These are phyloP conservation scores for Dendrobium officinale DNA, from an alignment of 106 monocot genomes.

Conservation along the genomic window DNA sequence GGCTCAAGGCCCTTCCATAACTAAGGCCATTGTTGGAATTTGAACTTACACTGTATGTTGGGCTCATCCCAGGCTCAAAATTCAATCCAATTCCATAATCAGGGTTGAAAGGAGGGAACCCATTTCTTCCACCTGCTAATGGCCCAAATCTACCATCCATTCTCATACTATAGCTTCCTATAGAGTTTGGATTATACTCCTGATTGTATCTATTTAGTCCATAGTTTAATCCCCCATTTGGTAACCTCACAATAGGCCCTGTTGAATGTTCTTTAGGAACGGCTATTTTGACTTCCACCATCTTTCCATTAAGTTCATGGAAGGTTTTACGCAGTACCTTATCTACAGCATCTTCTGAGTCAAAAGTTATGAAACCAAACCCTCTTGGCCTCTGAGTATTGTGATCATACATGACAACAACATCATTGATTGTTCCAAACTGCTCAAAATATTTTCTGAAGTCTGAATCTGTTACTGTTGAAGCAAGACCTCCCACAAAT, in stretches of 20 bases:
- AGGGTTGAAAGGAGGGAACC: slow-evolving; percentile 40
- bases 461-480: slow-evolving; percentile 42
- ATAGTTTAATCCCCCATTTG: slow-evolving; percentile 25
- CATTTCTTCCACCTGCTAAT: slow-evolving; percentile 26
- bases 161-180: slow-evolving; percentile 38
- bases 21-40: slow-evolving; percentile 28
- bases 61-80: slow-evolving; percentile 43
- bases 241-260: slow-evolving; percentile 32
- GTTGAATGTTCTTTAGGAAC: slow-evolving; percentile 53
- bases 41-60: slow-evolving; percentile 29
- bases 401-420: slow-evolving; percentile 65
- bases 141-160: slow-evolving; percentile 52
- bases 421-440: slow-evolving; percentile 47
- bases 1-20: slow-evolving; percentile 44
- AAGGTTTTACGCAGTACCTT: slow-evolving; percentile 42
- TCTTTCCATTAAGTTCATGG: slow-evolving; percentile 56
- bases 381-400: slow-evolving; percentile 61
- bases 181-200: slow-evolving; percentile 35
- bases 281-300: slow-evolving; percentile 60
- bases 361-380: slow-evolving; percentile 61
- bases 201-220: slow-evolving; percentile 34
- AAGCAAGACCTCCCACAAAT: slow-evolving; percentile 54
- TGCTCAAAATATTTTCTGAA: slow-evolving; percentile 56
- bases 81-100: slow-evolving; percentile 56
- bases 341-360: slow-evolving; percentile 50